Conservation (phyloP, 2,329 filamentous ascomycete species). For the Pyrenochaeta sp. region DNA sequence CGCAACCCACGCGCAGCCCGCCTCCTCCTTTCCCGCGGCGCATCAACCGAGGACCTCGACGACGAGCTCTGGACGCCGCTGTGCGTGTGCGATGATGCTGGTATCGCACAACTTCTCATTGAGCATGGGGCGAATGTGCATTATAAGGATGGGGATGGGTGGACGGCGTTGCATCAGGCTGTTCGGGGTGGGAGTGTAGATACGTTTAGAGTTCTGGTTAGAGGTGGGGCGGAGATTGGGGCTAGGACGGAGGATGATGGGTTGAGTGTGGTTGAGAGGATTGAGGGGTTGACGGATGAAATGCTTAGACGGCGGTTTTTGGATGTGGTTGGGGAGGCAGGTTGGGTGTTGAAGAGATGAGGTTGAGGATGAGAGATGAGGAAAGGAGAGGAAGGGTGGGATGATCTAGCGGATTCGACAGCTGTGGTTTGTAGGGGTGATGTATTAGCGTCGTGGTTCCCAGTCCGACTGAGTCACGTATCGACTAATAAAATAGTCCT, state of each 20-base stretch:
- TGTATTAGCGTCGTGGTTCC: no score
- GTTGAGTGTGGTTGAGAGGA: neutral
- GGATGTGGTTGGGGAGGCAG: neutral
- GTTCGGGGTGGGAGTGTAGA: neutral
- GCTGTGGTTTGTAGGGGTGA: no score
- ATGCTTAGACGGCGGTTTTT: neutral
- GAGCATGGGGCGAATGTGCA: conserved; percentile 1
- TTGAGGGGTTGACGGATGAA: neutral
- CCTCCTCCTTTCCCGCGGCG: conserved; percentile 5
- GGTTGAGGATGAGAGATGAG: neutral
- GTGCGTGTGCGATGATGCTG: neutral
- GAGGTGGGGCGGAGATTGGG: neutral
- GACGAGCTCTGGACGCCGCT: neutral
- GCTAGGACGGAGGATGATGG: neutral
- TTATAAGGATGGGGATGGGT: neutral
- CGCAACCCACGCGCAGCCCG: neutral
- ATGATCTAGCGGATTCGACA: no score
- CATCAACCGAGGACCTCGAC: neutral
- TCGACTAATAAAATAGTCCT: no score
- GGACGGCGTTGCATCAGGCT: conserved; percentile 6
- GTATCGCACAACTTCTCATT: neutral
- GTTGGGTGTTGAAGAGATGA: neutral
- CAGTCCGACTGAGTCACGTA: no score
- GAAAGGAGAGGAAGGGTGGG: neutral
- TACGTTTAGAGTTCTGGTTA: neutral